Evolutionary conservation across 805 yeast genomes (phyloP).

Genomic region (Yarrowia sp.): DNA sequence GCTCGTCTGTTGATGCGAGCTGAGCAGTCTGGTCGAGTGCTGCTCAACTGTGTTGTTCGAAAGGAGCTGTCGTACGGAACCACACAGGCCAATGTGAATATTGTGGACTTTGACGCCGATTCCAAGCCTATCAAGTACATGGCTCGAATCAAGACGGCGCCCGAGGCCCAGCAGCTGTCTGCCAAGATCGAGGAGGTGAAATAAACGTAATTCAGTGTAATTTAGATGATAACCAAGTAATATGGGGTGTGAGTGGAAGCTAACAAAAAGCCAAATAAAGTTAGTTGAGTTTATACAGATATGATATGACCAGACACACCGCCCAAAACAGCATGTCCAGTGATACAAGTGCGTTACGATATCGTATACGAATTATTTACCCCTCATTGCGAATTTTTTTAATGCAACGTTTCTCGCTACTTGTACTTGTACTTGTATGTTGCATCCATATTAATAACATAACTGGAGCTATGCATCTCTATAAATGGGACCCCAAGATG

Average conservation of each 20-base stretch:
- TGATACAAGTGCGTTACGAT: no score
- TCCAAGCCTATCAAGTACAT: slow-evolving; percentile 63
- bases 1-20: slow-evolving; percentile 76
- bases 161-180: slow-evolving; percentile 56
- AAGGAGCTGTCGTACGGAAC: slow-evolving; percentile 56
- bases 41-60: slow-evolving; percentile 64
- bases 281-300: no score
- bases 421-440: no score
- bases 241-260: not conserved
- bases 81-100: slow-evolving; percentile 57
- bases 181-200: slow-evolving; percentile 27
- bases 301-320: no score
- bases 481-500: no score
- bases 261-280: not conserved
- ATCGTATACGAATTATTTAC: no score
- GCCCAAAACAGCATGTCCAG: no score
- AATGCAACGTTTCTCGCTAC: no score
- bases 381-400: no score
- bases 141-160: slow-evolving; percentile 72
- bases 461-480: no score
- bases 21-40: slow-evolving; percentile 79
- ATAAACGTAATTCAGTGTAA: not conserved
- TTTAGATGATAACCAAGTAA: not conserved
- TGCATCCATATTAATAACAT: no score
- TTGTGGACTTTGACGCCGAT: slow-evolving; percentile 56